Evolutionary conservation across 2,329 filamentous ascomycete species (phyloP).

Genomic region (Alternaria atra): DNA sequence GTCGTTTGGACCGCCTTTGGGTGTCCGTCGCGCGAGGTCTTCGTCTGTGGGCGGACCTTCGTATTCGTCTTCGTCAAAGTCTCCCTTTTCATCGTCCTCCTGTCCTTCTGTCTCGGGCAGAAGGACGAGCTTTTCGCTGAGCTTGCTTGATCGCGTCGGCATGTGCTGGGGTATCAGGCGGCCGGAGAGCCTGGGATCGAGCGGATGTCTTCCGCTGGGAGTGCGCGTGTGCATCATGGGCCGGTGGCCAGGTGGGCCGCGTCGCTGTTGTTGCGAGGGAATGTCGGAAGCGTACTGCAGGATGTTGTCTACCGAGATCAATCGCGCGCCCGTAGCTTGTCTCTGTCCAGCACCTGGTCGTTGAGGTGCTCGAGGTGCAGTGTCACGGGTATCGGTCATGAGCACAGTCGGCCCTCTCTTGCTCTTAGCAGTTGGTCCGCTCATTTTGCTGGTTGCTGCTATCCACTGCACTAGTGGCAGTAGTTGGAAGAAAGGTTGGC

Average conservation of each 20-base stretch:
- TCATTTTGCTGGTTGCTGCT: constrained; percentile 36
- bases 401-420: constrained; percentile 52
- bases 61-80: constrained; percentile 65
- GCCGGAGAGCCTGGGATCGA: constrained; percentile 65
- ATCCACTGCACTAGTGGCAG: constrained; percentile 18
- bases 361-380: constrained; percentile 36
- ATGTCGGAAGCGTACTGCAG: constrained; percentile 94
- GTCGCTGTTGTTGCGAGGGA: constrained; percentile 90
- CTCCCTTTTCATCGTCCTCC: constrained; percentile 63
- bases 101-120: constrained; percentile 78
- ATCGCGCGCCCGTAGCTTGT: constrained; percentile 58
- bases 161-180: constrained; percentile 68
- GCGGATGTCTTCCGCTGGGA: constrained; percentile 60
- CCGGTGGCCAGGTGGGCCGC: constrained; percentile 69
- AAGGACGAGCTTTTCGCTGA: constrained; percentile 95
- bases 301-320: constrained; percentile 91
- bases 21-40: constrained; percentile 70
- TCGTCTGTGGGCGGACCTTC: constrained; percentile 72
- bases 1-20: constrained; percentile 69
- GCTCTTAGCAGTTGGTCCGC: constrained; percentile 46
- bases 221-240: constrained; percentile 59
- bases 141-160: constrained; percentile 88
- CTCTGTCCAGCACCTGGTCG: constrained; percentile 42
- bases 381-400: constrained; percentile 67
- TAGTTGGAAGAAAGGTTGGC: constrained; percentile 5